Percentiles rank a stretch among this genome's conserved stretches.
phyloP scores from a whole-genome alignment of 306 rosid species.

The Arachis hypogaea region DNA sequence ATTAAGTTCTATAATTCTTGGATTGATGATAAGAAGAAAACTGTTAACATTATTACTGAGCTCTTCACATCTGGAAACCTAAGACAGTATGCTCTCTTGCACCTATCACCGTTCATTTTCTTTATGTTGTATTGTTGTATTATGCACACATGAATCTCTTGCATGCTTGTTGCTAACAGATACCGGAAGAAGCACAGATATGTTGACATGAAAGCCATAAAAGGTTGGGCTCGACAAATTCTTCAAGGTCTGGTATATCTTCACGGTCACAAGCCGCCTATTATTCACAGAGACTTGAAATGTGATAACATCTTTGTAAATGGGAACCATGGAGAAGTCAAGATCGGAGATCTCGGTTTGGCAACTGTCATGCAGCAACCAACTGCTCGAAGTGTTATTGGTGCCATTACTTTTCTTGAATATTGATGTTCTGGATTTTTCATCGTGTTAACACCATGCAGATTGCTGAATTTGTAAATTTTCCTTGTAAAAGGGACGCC shows the following conservation, averaged over 20 bases:
- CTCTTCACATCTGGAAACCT: slow-evolving; percentile 82
- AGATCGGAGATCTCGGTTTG: slow-evolving; percentile 90
- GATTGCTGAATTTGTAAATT: slow-evolving; percentile 34
- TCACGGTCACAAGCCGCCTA: slow-evolving; percentile 76
- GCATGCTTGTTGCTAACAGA: slow-evolving; percentile 48
- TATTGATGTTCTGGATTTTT: slow-evolving; percentile 28
- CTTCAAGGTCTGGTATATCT: slow-evolving; percentile 75
- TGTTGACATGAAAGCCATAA: slow-evolving; percentile 78
- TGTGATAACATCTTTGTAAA: slow-evolving; percentile 85
- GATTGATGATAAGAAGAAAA: slow-evolving; percentile 74
- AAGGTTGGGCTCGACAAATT: slow-evolving; percentile 79
- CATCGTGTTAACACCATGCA: background rate
- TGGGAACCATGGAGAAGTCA: slow-evolving; percentile 83
- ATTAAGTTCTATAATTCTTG: slow-evolving; percentile 76
- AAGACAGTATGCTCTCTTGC: slow-evolving; percentile 64
- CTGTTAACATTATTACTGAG: slow-evolving; percentile 81
- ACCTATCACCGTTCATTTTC: slow-evolving; percentile 12
- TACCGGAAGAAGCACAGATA: slow-evolving; percentile 72
- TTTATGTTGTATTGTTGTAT: slow-evolving; percentile 15
- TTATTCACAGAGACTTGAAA: slow-evolving; percentile 80
- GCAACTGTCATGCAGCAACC: slow-evolving; percentile 77
- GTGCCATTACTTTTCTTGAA: slow-evolving; percentile 45
- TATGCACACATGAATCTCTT: slow-evolving; percentile 25
- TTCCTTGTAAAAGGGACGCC: slow-evolving; percentile 63
- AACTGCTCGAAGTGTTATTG: slow-evolving; percentile 78